Percentiles rank a stretch among this genome's conserved stretches.
phyloP scores from a whole-genome alignment of 2,329 filamentous ascomycete species.

The Alternaria arbusti region DNA sequence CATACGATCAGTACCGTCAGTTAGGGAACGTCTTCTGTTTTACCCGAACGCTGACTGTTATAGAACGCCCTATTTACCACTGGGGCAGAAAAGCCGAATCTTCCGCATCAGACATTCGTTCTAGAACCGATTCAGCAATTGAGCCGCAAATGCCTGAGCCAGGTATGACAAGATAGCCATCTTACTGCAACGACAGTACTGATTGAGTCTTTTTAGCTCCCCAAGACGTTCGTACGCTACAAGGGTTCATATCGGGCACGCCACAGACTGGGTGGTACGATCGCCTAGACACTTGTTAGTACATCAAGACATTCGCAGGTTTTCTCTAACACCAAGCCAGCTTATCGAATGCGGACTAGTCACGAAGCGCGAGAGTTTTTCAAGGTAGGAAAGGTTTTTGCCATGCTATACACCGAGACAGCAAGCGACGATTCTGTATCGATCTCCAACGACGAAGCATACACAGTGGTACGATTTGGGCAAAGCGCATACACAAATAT shows the following conservation, averaged over 20 bases:
- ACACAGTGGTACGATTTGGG: conserved; percentile 20
- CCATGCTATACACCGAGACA: conserved; percentile 29
- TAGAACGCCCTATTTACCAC: neutral
- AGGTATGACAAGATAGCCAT: neutral
- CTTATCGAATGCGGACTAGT: conserved; percentile 26
- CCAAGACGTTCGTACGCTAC: neutral
- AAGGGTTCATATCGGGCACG: neutral
- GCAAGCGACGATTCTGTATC: conserved; percentile 4
- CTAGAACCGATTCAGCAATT: neutral
- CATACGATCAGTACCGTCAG: neutral
- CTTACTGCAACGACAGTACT: neutral
- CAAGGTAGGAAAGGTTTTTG: conserved; percentile 24
- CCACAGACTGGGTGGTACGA: conserved; percentile 13
- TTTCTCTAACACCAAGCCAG: conserved; percentile 2
- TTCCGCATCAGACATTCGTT: neutral
- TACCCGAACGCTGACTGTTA: neutral
- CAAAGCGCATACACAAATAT: conserved; percentile 28
- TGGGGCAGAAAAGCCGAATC: neutral
- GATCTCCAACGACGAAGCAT: neutral
- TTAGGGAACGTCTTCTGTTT: neutral
- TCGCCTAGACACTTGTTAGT: conserved; percentile 8
- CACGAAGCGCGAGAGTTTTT: conserved; percentile 24
- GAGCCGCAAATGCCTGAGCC: neutral
- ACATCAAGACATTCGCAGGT: neutral
- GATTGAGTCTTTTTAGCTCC: neutral